These are phyloP conservation scores for Ambispora gerdemannii DNA, from an alignment of 192 early-diverging fungal genomes.

Conservation along the genomic window DNA sequence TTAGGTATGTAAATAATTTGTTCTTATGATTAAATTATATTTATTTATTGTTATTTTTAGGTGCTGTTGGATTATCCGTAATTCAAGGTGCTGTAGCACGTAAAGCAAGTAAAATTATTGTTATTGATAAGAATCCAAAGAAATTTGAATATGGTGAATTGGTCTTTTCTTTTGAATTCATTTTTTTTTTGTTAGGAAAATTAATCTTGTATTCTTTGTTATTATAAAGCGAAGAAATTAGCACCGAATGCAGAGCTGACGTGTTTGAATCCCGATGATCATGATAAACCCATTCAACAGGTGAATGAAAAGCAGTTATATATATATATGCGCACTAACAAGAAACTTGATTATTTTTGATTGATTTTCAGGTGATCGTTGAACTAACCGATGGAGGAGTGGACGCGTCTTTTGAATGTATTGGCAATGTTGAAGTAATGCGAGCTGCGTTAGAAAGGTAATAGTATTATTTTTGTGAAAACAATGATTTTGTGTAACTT, in stretches of 20 bases:
- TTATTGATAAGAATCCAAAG: conserved; percentile 80
- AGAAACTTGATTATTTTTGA: too few relatives aligned
- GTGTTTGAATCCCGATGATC: conserved; percentile 85
- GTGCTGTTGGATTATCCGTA: conserved; percentile 89
- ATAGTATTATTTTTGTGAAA: conserved; percentile 29
- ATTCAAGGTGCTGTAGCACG: conserved; percentile 77
- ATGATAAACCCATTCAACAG: conserved; percentile 74
- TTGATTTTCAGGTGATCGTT: conserved; percentile 76
- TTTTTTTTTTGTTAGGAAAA: too few relatives aligned
- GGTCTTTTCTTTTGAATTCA: conserved; percentile 32
- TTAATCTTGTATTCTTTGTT: too few relatives aligned
- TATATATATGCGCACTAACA: too few relatives aligned
- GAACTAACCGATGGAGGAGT: conserved; percentile 93
- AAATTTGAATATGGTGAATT: conserved; percentile 60
- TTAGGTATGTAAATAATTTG: too few relatives aligned
- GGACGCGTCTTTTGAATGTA: conserved; percentile 96
- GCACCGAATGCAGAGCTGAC: conserved; percentile 68
- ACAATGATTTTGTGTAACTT: neutral
- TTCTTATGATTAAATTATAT: too few relatives aligned
- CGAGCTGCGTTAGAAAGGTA: conserved; percentile 84
- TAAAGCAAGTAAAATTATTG: conserved; percentile 76
- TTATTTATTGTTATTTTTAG: too few relatives aligned
- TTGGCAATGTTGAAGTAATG: conserved; percentile 91
- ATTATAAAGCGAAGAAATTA: conserved; percentile 50
- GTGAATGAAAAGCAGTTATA: too few relatives aligned